Conservation (phyloP, 306 rosid genomes). For the Senna tora region DNA sequence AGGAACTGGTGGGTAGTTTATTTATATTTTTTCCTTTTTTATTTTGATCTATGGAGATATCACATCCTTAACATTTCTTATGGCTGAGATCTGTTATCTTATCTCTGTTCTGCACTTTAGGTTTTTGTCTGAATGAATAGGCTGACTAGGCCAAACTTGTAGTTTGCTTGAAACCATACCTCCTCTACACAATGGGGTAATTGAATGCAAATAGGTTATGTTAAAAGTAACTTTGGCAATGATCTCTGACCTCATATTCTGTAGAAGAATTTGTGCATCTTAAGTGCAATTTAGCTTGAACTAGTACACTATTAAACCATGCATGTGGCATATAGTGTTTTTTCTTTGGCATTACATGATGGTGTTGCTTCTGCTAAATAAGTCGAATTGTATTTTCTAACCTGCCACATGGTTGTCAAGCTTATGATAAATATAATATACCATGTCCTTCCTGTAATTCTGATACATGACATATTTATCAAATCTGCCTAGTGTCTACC, state of each 20-base stretch:
- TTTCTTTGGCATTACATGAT: not conserved
- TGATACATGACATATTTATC: not conserved
- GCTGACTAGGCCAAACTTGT: conserved; percentile 20
- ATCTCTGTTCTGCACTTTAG: not conserved
- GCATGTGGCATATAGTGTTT: not conserved
- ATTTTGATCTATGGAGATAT: conserved; percentile 29
- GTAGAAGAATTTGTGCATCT: conserved; percentile 29
- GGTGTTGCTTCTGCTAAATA: not conserved
- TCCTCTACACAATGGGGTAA: conserved; percentile 2
- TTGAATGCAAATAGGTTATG: conserved; percentile 14
- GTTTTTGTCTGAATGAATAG: not conserved
- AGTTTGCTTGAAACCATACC: conserved; percentile 26
- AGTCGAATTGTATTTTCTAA: conserved; percentile 9
- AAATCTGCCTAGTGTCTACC: conserved; percentile 15
- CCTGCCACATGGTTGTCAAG: conserved; percentile 11
- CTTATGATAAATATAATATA: conserved; percentile 12
- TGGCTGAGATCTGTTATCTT: conserved; percentile 27
- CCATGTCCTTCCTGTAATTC: conserved; percentile 21
- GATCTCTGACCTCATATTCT: conserved; percentile 27
- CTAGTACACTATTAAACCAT: conserved; percentile 22
- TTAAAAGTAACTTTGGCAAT: conserved; percentile 21
- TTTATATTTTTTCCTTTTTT: conserved; percentile 34
- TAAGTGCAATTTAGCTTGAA: conserved; percentile 26
- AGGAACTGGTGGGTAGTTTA: conserved; percentile 83
- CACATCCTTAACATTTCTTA: conserved; percentile 17